A percentile compares a stretch with the other conserved stretches of the same genome.
These are phyloP conservation scores for Lagerstroemia speciosa DNA, from an alignment of 345 rosid genomes.

Conservation along the genomic window DNA sequence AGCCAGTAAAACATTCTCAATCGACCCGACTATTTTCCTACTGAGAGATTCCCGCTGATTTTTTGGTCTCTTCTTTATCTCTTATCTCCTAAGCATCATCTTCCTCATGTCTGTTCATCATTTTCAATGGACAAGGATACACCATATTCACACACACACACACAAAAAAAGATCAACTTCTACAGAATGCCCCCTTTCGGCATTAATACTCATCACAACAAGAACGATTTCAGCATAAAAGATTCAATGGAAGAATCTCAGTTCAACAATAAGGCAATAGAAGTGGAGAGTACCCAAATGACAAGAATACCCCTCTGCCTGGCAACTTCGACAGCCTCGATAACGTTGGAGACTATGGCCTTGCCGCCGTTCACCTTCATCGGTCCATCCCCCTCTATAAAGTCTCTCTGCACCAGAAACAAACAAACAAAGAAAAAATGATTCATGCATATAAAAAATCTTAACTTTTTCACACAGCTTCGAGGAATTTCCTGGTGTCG, in stretches of 20 bases:
- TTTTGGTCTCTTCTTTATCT: background rate
- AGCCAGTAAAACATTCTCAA: background rate
- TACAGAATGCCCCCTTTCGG: background rate
- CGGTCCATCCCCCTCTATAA: constrained; percentile 42
- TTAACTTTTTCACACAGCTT: too few species aligned
- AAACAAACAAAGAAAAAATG: background rate
- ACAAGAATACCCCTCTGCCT: constrained; percentile 71
- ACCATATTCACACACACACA: too few species aligned
- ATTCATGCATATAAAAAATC: background rate
- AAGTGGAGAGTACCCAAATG: constrained; percentile 47
- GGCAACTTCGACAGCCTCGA: constrained; percentile 55
- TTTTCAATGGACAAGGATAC: background rate
- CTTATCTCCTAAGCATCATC: background rate
- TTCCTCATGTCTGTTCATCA: background rate
- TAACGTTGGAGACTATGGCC: constrained; percentile 58
- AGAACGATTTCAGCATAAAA: background rate
- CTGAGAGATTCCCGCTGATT: background rate
- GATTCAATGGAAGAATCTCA: background rate
- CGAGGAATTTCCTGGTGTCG: background rate
- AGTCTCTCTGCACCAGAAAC: constrained; percentile 45
- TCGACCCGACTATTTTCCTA: background rate
- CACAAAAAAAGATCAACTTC: background rate
- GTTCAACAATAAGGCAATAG: background rate
- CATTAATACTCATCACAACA: background rate
- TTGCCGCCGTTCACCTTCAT: constrained; percentile 54